Base-by-base conservation (phyloP, 495 filamentous ascomycete genomes). In the Neurospora pannonica region DNA sequence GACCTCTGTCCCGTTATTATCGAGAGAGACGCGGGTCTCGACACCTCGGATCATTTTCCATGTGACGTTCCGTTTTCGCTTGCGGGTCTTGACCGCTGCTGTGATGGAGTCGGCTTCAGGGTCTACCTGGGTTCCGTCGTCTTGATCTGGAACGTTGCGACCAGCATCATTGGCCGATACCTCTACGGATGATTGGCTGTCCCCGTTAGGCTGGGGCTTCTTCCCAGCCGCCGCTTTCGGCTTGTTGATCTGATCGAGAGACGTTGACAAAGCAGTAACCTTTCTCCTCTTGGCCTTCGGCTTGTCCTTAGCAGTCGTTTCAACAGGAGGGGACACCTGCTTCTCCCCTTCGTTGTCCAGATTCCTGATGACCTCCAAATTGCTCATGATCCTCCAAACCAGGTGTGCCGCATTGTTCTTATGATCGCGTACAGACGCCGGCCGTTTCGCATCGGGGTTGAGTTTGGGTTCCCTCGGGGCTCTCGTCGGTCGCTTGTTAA, bases 31-130 rank as follows among this genome's bases (percentile, higher is more conserved):
- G 0, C 62, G 73, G 2, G 82, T 81, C 69, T 84, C 82, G 2
- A 84, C 79, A 4, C 83, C 83, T 9, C 80, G 72, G 15, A 84
- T 77, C 43, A 82, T 80, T 48, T 84, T 83, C 77, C 81, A 83
- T 21, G 77, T 70, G 15, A 79, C 71, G 1, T 74, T 71, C 21
- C 76, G 75, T 69, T 85, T 86, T 70, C 84, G 81, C 73, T 82
- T 83, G 40, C 83, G 82, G 43, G 74, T 76, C 71, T 86, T 86
- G 67, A 84, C 83, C 24, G 80, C 78, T 6, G 79, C 78, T 5
- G 80, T 79, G 37, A 83, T 84, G 17, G 84, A 85, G 72, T 74
- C 54, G 5, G 28, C 54, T 19, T 67, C 76, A 5, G 72, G 74
- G 15, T 46, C 72, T n/a, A 24, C 38, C 9, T 42, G 21, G 5